Percentiles rank a stretch among this genome's conserved stretches.
Conservation (phyloP, 805 yeast genomes). For the Teunomyces kruisii region DNA sequence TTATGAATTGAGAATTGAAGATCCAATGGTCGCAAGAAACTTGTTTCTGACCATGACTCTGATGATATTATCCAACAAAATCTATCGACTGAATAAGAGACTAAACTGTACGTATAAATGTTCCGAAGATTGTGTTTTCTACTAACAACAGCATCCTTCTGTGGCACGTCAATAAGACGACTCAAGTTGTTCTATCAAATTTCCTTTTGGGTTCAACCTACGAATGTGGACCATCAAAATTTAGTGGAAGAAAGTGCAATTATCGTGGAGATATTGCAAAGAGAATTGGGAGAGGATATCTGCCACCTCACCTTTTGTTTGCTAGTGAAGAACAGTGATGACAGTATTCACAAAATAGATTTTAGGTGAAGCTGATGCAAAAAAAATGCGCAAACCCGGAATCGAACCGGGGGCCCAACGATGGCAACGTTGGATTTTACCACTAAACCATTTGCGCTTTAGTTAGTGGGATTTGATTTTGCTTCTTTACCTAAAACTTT, state of each 20-base stretch:
- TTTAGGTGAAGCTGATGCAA: not conserved
- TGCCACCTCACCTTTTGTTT: not conserved
- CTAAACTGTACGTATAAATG: conserved; percentile 1
- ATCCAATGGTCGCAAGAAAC: not conserved
- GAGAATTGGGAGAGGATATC: not conserved
- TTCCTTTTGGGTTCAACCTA: conserved; percentile 7
- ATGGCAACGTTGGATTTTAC: conserved; percentile 24
- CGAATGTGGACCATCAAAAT: not conserved
- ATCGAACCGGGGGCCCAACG: conserved; percentile 25
- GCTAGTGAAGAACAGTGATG: not conserved
- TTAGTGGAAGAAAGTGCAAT: not conserved
- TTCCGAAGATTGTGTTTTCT: not conserved
- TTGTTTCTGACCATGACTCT: conserved; percentile 5
- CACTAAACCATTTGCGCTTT: conserved; percentile 21
- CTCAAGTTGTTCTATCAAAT: conserved; percentile 2
- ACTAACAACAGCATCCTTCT: conserved; percentile 9
- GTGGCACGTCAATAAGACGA: conserved; percentile 9
- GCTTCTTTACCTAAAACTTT: not conserved
- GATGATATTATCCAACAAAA: conserved; percentile 4
- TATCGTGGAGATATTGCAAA: conserved; percentile 5
- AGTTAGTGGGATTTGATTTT: too few relatives aligned
- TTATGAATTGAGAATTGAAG: conserved; percentile 8
- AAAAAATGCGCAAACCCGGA: conserved; percentile 20
- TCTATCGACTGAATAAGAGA: conserved; percentile 5
- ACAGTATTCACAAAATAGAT: not conserved